Evolutionary conservation across 2,329 filamentous ascomycete species (phyloP), one percentile per base, ranked within the genome.

Genomic region (Penicillium sp.): DNA sequence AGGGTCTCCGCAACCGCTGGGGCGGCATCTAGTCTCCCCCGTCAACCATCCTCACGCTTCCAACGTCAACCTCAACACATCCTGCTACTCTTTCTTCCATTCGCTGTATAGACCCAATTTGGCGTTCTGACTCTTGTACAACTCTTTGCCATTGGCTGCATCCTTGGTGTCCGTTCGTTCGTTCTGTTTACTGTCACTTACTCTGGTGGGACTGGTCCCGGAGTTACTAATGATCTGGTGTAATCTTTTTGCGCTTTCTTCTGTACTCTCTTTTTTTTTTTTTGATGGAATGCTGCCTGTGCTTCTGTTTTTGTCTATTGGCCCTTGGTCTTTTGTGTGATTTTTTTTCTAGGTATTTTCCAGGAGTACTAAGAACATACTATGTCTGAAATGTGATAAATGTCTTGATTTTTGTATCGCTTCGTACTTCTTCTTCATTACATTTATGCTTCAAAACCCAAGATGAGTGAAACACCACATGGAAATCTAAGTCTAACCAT

Each of bases 1-100:
- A 95, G 58, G 92, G 91, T 2, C 78, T 97, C 67, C 86, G 87
- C 62, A 82, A 85, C 54, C 81, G 89, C 56, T 93, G 89, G 89
- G 78, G 80, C 19, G 77, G 65, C 21, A 48, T 70, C 25, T 70
- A 58, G 60, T 56, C 40, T 59, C 56, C 49, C 45, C 29, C 51
- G n/a, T 13, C 27, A 15, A 45, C 31, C 41, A 43, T 10, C 31
- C 8, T 41, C n/a, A 45, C 45, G 13, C 25, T 53, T 23, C 37
- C 41, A 38, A 48, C 45, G 40, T 41, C 56, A 51, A 40, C 38
- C 45, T 48, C 40, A 38, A 25, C 35, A 13, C 21, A 2, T 4
- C 21, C 6, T 25, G 7, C 19, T 46, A 37, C 29, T 35, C n/a
- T 49, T 49, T 60, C 45, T 59, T 66, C 27, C 60, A 56, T 66